These are phyloP conservation scores for Periconia macrospinosa DNA, from an alignment of 2,329 filamentous ascomycete genomes.

Conservation along the genomic window DNA sequence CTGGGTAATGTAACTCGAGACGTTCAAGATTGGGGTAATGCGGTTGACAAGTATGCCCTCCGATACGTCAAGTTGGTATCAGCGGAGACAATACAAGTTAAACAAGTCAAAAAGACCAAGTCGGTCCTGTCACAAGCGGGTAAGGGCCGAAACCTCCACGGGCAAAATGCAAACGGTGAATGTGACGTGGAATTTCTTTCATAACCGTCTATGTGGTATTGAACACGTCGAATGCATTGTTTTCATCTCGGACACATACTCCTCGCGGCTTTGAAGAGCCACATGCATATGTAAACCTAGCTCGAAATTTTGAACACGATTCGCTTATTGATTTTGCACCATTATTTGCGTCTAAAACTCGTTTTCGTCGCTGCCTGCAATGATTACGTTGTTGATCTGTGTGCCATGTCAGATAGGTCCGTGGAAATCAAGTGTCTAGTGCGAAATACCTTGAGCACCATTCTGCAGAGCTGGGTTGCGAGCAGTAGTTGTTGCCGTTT, in stretches of 20 bases:
- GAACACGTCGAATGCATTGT: conserved; percentile 1
- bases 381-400: conserved; percentile 84
- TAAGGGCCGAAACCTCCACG: too few species aligned
- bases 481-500: conserved; percentile 97
- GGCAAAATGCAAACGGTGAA: too few species aligned
- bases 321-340: not conserved
- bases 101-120: too few species aligned
- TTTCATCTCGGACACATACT: not conserved
- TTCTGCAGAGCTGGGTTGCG: conserved; percentile 94
- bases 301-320: not conserved
- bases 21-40: too few species aligned
- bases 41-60: too few species aligned
- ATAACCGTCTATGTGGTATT: conserved; percentile 11
- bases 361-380: conserved; percentile 80
- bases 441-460: conserved; percentile 64
- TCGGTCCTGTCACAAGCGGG: too few species aligned
- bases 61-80: too few species aligned
- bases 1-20: too few species aligned
- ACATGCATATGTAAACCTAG: not conserved
- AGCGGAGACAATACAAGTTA: too few species aligned
- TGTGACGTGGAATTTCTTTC: conserved; percentile 3
- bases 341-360: conserved; percentile 66
- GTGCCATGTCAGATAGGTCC: conserved; percentile 9
- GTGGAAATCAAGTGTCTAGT: conserved; percentile 19
- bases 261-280: not conserved